phyloP scores from a whole-genome alignment of 495 filamentous ascomycete genomes.

The Penicillium mononematosum region DNA sequence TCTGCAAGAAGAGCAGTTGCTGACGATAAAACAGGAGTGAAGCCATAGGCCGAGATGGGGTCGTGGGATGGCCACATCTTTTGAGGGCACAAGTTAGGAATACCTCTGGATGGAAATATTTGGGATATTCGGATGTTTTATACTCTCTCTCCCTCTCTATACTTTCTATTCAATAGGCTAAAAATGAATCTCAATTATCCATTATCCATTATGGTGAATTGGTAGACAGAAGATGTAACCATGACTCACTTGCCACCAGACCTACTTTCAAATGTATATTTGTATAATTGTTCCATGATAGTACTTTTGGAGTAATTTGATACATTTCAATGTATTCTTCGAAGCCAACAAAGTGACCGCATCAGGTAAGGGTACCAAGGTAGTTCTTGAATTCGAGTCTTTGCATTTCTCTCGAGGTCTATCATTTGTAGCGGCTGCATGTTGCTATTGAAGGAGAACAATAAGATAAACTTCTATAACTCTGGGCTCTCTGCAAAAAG shows the following conservation, averaged over 20 bases:
- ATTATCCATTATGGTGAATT: neutral
- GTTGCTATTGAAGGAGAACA: neutral
- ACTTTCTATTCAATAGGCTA: neutral
- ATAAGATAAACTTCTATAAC: neutral
- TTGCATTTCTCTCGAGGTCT: neutral
- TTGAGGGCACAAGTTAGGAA: neutral
- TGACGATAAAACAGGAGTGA: conserved; percentile 35
- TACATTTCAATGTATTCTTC: neutral
- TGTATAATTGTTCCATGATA: too few species aligned
- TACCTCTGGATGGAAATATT: neutral
- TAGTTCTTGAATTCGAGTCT: neutral
- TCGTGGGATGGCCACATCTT: conserved; percentile 1
- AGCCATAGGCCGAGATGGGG: conserved; percentile 26
- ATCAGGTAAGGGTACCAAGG: too few species aligned
- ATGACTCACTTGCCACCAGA: neutral
- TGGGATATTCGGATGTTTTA: too few species aligned
- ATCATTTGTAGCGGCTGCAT: neutral
- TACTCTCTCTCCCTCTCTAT: neutral
- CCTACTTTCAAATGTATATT: too few species aligned
- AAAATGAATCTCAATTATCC: neutral
- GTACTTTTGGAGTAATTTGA: too few species aligned
- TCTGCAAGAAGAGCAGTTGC: conserved; percentile 22
- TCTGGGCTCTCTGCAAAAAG: neutral
- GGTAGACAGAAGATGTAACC: neutral
- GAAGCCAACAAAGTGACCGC: too few species aligned